Base-by-base conservation (phyloP, 495 filamentous ascomycete species). In the Penicillium pulvis region DNA sequence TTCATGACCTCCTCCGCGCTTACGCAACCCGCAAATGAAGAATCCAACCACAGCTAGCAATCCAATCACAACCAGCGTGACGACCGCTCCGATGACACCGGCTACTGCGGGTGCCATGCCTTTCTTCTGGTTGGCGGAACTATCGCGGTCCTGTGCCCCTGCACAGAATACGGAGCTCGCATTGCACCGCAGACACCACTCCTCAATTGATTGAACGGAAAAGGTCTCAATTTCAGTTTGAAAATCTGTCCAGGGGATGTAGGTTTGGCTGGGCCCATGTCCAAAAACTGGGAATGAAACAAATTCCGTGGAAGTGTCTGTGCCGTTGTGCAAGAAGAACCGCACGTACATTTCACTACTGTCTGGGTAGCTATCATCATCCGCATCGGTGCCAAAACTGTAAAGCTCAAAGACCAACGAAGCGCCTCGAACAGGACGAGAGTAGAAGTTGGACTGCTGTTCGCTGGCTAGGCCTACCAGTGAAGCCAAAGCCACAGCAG, bases 281-380 rank as follows among this genome's bases (percentile, higher is more conserved):
- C 84, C 84, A 62, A 95, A 93, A 4, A 95, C 79, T 4, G 89
- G 85, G 70, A 84, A 93, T 4, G 77, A 64, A 2, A 53, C 60
- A 7, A 88, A 81, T 24, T 76, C 68, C 28, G 69, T 72, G 10
- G 66, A 60, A 19, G 78, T 71, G n/a, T 81, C 80, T 14, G 89
- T 89, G 44, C 88, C 89, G 68, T 95, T 95, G 63, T 85, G 81
- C 71, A 93, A 85, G 11, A 90, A 72, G 74, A 93, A 92, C 41
- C 91, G 85, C 30, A 96, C 87, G 58, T 78, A 84, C 39, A 93
- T 78, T 44, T 90, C 79, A 19, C 81, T 73, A 7, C 68, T 60
- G 33, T 66, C 64, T 0, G 88, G 87, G 59, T 80, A 88, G 68
- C 59, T 67, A 16, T 62, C 67, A 24, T 70, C 58, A 5, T 58